Evolutionary conservation across 2,329 filamentous ascomycete genomes (phyloP).

Genomic region (Exutisphaerella laricina): DNA sequence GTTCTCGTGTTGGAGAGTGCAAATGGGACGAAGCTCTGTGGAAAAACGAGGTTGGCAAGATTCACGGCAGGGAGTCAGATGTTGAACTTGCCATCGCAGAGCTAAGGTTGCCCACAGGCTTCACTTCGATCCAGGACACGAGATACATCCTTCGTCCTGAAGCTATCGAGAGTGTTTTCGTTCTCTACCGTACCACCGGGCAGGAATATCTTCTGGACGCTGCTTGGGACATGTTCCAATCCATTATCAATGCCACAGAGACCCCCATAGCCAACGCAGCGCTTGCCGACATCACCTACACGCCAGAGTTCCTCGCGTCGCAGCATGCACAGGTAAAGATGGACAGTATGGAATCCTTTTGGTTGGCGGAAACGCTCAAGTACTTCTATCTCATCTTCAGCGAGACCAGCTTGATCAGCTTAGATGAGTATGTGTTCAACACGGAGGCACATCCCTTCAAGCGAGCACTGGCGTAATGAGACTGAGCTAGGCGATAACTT

Average conservation of each 20-base stretch:
- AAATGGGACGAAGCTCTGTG: conserved; percentile 51
- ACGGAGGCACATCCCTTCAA: conserved; percentile 48
- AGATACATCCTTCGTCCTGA: conserved; percentile 50
- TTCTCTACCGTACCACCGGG: conserved; percentile 56
- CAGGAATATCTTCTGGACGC: conserved; percentile 43
- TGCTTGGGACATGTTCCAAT: conserved; percentile 49
- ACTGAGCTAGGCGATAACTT: too few species aligned
- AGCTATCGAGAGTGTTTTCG: conserved; percentile 57
- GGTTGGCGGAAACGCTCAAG: conserved; percentile 47
- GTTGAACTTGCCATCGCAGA: conserved; percentile 34
- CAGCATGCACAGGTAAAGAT: conserved; percentile 23
- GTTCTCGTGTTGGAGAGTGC: conserved; percentile 37
- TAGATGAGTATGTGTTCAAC: conserved; percentile 48
- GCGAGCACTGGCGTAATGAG: conserved; percentile 18
- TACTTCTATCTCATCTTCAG: conserved; percentile 47
- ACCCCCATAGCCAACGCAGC: conserved; percentile 45
- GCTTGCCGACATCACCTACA: conserved; percentile 38
- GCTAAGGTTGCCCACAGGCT: conserved; percentile 40
- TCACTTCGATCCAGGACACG: conserved; percentile 40
- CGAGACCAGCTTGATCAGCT: conserved; percentile 38
- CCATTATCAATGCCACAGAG: conserved; percentile 39
- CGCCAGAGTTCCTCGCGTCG: conserved; percentile 34
- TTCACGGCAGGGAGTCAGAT: conserved; percentile 22
- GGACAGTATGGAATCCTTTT: conserved; percentile 48
- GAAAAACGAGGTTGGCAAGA: conserved; percentile 36